phyloP scores from a whole-genome alignment of 2,329 filamentous ascomycete genomes.

The Erysiphe pulchra region DNA sequence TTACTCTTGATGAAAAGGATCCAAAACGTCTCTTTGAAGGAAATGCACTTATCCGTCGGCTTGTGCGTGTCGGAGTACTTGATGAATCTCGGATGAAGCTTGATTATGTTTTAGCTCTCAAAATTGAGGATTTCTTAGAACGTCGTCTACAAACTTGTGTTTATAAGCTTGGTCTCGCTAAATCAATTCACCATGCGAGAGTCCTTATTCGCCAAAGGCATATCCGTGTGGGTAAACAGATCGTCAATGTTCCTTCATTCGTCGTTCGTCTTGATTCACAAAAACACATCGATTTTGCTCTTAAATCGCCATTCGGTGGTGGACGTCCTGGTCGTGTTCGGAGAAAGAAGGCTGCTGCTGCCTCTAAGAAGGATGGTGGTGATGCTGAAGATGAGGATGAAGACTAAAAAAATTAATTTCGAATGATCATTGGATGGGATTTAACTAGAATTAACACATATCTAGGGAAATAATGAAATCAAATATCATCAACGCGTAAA shows the following conservation, averaged over 20 bases:
- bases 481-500: no score
- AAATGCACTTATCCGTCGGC: slow-evolving; percentile 99
- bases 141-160: slow-evolving; percentile 98
- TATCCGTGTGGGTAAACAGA: slow-evolving; percentile 99
- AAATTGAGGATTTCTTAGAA: slow-evolving; percentile 99
- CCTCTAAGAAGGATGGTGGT: slow-evolving; percentile 56
- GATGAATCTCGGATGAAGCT: slow-evolving; percentile 99
- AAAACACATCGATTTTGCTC: slow-evolving; percentile 99
- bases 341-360: slow-evolving; percentile 98
- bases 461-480: no score
- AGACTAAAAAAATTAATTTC: slow-evolving; percentile 7
- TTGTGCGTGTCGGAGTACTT: slow-evolving; percentile 97
- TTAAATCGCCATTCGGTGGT: slow-evolving; percentile 92
- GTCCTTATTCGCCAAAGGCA: slow-evolving; percentile 98
- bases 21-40: slow-evolving; percentile 99
- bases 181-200: slow-evolving; percentile 99
- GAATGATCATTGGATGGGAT: no score
- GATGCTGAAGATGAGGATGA: slow-evolving; percentile 56
- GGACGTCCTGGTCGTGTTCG: slow-evolving; percentile 91
- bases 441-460: no score
- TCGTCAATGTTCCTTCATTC: slow-evolving; percentile 99
- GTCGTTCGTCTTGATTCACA: slow-evolving; percentile 98
- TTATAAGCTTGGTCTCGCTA: slow-evolving; percentile 99
- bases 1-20: slow-evolving; percentile 99
- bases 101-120: slow-evolving; percentile 99